Conservation (phyloP, 768 basidiomycete species). For the Russula dissimulans region DNA sequence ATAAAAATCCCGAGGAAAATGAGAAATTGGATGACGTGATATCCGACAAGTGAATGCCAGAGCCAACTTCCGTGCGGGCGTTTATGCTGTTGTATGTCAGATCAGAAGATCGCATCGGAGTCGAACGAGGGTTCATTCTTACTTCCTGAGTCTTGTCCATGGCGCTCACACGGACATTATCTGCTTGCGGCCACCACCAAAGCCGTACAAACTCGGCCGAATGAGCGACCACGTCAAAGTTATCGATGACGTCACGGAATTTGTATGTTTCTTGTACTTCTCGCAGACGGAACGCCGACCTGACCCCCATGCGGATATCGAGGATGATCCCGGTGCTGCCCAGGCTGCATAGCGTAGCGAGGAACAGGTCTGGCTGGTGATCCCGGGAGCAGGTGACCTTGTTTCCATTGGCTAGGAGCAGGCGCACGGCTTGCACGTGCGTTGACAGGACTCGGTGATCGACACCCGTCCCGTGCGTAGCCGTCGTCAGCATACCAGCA, state of each 20-base stretch:
- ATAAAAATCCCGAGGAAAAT: conserved; percentile 70
- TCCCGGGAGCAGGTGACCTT: conserved; percentile 56
- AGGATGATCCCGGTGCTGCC: conserved; percentile 88
- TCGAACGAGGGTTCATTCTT: conserved; percentile 21
- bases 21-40: conserved; percentile 75
- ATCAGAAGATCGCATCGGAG: conserved; percentile 6
- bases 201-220: conserved; percentile 85
- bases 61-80: conserved; percentile 50
- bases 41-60: conserved; percentile 63
- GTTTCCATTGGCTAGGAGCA: conserved; percentile 71
- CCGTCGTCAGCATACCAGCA: conserved; percentile 86
- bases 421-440: conserved; percentile 61
- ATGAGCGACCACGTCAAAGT: conserved; percentile 45
- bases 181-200: conserved; percentile 90
- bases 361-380: conserved; percentile 67
- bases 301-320: conserved; percentile 66
- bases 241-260: conserved; percentile 53
- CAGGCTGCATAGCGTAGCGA: conserved; percentile 83
- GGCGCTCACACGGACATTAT: conserved; percentile 59
- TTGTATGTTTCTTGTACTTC: conserved; percentile 54
- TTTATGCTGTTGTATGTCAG: conserved; percentile 34
- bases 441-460: conserved; percentile 73
- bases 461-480: conserved; percentile 89
- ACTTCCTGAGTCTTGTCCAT: conserved; percentile 75
- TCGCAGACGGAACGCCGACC: conserved; percentile 70